A percentile compares a stretch with the other conserved stretches of the same genome.
Evolutionary conservation across 2,329 filamentous ascomycete species (phyloP).

Genomic region (Pseudogymnoascus pannorum): DNA sequence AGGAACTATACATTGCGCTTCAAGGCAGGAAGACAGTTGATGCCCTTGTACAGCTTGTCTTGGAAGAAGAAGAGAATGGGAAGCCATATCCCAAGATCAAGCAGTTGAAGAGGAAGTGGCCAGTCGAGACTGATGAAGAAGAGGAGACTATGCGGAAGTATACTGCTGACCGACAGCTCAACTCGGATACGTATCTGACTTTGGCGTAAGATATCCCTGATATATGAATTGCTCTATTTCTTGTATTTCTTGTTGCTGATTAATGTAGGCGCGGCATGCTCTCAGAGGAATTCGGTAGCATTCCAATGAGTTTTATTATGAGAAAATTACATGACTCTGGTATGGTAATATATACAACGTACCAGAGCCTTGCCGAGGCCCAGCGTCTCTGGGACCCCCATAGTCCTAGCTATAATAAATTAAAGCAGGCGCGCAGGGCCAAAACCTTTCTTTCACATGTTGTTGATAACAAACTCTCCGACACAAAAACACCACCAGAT

Average conservation of each 20-base stretch:
- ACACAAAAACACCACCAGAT: background rate
- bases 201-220: background rate
- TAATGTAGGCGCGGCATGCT: constrained; percentile 20
- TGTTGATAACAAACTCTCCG: constrained; percentile 4
- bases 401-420: constrained; percentile 23
- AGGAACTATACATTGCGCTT: constrained; percentile 27
- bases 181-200: background rate
- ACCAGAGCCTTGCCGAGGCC: constrained; percentile 30
- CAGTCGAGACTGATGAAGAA: constrained; percentile 30
- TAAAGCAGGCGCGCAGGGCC: constrained; percentile 24
- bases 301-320: constrained; percentile 24
- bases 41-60: constrained; percentile 27
- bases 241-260: background rate
- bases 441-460: constrained; percentile 8
- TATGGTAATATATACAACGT: constrained; percentile 24
- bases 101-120: constrained; percentile 32
- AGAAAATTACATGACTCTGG: background rate
- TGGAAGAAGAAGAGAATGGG: constrained; percentile 35
- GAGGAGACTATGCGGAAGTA: constrained; percentile 28
- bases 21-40: constrained; percentile 16
- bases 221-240: background rate
- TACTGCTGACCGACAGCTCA: background rate
- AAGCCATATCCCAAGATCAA: constrained; percentile 37
- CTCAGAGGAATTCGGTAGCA: constrained; percentile 29
- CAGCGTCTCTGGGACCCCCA: constrained; percentile 25